Evolutionary conservation across 2,329 filamentous ascomycete genomes (phyloP).

Genomic region (Dryadomyces sulphureus): DNA sequence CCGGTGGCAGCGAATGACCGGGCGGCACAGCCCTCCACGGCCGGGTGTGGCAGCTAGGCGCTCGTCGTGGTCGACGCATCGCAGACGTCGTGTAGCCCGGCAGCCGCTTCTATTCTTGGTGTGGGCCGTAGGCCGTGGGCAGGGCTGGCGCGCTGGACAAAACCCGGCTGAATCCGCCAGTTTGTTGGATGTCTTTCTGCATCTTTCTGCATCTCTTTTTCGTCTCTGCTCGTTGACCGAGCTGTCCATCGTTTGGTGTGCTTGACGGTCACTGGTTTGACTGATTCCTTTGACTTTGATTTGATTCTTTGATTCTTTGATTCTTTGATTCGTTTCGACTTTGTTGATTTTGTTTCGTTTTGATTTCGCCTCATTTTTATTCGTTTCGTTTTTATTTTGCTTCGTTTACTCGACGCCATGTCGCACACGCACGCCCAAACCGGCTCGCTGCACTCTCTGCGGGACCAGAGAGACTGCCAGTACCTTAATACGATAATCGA

Average conservation of each 20-base stretch:
- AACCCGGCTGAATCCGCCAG: background rate
- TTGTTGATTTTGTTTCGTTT: conserved; percentile 2
- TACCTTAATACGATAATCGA: conserved; percentile 53
- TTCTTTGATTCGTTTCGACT: conserved; percentile 6
- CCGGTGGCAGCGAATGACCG: background rate
- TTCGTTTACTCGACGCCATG: conserved; percentile 9
- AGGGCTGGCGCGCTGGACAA: background rate
- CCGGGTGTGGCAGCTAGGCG: conserved; percentile 8
- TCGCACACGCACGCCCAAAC: conserved; percentile 14
- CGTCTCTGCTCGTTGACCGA: conserved; percentile 25
- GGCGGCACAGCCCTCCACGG: background rate
- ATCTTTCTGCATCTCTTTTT: conserved; percentile 1
- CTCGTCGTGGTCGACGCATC: conserved; percentile 1
- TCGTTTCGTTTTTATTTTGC: background rate
- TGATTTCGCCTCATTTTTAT: background rate
- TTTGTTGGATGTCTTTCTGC: background rate
- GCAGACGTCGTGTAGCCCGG: background rate
- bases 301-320: background rate
- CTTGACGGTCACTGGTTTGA: background rate
- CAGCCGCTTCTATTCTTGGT: background rate
- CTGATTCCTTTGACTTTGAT: background rate
- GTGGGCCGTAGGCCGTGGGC: background rate
- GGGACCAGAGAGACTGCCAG: conserved; percentile 35
- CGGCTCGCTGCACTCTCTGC: conserved; percentile 34
- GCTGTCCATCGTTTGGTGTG: conserved; percentile 22